phyloP scores from a whole-genome alignment of 331 rosid species.

The Cydonia oblonga region DNA sequence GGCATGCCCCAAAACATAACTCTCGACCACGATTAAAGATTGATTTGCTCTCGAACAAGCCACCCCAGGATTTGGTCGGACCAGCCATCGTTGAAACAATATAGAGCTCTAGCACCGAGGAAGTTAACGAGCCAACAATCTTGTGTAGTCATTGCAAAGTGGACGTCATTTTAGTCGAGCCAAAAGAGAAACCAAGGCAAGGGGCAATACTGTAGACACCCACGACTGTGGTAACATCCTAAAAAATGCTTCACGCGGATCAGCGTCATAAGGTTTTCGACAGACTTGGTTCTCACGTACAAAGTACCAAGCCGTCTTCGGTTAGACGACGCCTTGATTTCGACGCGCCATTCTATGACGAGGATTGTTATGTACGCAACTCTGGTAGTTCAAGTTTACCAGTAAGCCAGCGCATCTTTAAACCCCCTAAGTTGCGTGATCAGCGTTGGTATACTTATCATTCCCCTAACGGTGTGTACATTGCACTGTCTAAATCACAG shows the following conservation, averaged over 20 bases:
- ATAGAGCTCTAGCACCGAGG: fast-evolving
- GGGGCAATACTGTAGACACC: fast-evolving
- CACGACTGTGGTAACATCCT: fast-evolving
- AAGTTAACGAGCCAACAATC: no score
- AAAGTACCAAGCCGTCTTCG: fast-evolving
- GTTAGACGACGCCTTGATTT: no score
- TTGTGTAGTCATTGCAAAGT: no score
- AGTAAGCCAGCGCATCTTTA: fast-evolving
- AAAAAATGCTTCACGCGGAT: fast-evolving
- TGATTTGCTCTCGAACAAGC: fast-evolving
- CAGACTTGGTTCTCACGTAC: fast-evolving
- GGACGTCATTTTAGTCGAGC: no score
- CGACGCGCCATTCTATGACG: no score
- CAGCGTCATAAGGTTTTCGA: fast-evolving
- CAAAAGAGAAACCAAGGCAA: no score
- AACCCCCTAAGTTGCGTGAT: fast-evolving
- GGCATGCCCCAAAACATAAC: fast-evolving
- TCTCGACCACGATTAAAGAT: fast-evolving
- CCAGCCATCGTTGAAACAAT: no score
- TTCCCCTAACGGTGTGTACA: fast-evolving
- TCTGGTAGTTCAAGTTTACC: fast-evolving
- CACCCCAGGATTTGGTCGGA: fast-evolving
- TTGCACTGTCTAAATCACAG: fast-evolving
- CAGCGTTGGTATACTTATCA: no score
- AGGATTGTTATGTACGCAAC: fast-evolving